Evolutionary conservation across 345 rosid genomes (phyloP).

Genomic region (Euphorbia peplus): DNA sequence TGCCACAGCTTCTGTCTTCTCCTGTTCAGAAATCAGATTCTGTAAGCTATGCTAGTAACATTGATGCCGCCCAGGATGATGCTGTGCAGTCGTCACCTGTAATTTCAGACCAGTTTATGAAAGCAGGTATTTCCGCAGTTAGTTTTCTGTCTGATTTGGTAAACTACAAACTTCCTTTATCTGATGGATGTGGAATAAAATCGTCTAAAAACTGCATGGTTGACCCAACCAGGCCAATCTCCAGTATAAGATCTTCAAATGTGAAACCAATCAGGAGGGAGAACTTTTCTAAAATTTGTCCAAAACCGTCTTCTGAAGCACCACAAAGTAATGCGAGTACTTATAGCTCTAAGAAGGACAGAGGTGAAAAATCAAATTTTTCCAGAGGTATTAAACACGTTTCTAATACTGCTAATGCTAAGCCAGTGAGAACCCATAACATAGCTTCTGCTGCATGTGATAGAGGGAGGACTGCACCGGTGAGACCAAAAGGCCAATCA

Average conservation of each 20-base stretch:
- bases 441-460: slow-evolving; percentile 28
- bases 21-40: slow-evolving; percentile 39
- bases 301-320: slow-evolving; percentile 44
- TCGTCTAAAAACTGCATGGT: slow-evolving; percentile 50
- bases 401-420: slow-evolving; percentile 33
- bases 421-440: slow-evolving; percentile 27
- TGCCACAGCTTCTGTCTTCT: slow-evolving; percentile 39
- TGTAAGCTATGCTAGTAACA: slow-evolving; percentile 48
- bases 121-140: slow-evolving; percentile 67
- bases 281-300: slow-evolving; percentile 46
- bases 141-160: slow-evolving; percentile 61
- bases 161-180: slow-evolving; percentile 55
- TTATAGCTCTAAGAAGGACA: slow-evolving; percentile 37
- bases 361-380: slow-evolving; percentile 38
- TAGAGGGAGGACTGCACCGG: slow-evolving; percentile 46
- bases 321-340: slow-evolving; percentile 30
- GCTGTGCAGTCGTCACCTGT: slow-evolving; percentile 39
- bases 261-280: slow-evolving; percentile 56
- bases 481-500: slow-evolving; percentile 36
- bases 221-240: slow-evolving; percentile 44
- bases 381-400: slow-evolving; percentile 44
- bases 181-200: slow-evolving; percentile 46
- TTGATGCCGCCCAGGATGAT: slow-evolving; percentile 37
- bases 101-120: slow-evolving; percentile 63
- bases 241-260: slow-evolving; percentile 48